Percentiles rank a stretch among this genome's conserved stretches.
phyloP scores from a whole-genome alignment of 768 basidiomycete species.

The Strobilomyces dryophilus region DNA sequence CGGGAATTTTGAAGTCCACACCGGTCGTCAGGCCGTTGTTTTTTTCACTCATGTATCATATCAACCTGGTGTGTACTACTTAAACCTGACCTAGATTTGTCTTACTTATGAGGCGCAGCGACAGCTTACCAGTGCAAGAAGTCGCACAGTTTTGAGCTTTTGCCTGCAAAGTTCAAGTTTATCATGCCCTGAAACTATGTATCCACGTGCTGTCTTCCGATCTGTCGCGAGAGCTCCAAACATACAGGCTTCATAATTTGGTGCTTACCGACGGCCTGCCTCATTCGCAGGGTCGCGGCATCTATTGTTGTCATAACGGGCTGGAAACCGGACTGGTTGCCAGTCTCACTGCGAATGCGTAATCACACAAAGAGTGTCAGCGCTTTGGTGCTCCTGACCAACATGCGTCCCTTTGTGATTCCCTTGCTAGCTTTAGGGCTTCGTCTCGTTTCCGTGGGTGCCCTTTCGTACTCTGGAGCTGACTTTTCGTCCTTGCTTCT shows the following conservation, averaged over 20 bases:
- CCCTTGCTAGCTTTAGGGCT: neutral
- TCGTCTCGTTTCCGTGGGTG: constrained; percentile 2
- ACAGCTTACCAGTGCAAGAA: neutral
- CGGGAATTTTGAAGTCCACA: no score
- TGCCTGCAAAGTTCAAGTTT: no score
- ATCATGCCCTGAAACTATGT: no score
- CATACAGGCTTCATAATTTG: no score
- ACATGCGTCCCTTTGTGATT: neutral
- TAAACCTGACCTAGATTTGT: neutral
- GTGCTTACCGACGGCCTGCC: no score
- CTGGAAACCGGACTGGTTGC: no score
- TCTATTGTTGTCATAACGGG: no score
- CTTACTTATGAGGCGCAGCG: neutral
- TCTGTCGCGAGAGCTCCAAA: no score
- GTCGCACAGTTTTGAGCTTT: neutral
- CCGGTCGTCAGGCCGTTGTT: no score
- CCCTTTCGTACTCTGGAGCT: constrained; percentile 5
- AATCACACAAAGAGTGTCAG: neutral
- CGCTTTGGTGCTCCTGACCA: neutral
- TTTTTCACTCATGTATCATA: neutral
- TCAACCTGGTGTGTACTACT: neutral
- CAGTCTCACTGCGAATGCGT: neutral
- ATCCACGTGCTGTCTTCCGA: no score
- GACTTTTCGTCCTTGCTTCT: constrained; percentile 17
- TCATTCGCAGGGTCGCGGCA: no score